Evolutionary conservation across 2,329 filamentous ascomycete species (phyloP).

Genomic region (Pestalotiopsis sp.): DNA sequence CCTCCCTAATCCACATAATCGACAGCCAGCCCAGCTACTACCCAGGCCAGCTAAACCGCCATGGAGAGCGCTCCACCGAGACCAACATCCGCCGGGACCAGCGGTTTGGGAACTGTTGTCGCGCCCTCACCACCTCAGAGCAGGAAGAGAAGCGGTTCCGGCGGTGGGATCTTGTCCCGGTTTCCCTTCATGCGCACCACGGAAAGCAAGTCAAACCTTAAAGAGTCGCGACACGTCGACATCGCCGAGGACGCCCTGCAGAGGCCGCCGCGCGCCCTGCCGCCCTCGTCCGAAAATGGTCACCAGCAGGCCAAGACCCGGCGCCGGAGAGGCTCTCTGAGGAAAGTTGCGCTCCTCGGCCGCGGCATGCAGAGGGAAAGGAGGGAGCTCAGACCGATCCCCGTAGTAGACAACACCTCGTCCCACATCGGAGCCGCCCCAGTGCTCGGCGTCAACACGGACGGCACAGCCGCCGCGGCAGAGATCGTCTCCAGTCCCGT

Average conservation of each 20-base stretch:
- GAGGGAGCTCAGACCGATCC: constrained; percentile 52
- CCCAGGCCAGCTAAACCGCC: constrained; percentile 13
- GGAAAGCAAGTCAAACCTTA: constrained; percentile 30
- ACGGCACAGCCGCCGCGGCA: neutral
- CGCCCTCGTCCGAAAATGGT: constrained; percentile 37
- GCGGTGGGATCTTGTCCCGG: constrained; percentile 67
- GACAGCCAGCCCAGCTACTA: neutral
- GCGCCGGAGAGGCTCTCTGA: constrained; percentile 79
- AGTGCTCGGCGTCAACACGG: constrained; percentile 16
- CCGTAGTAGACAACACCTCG: constrained; percentile 42
- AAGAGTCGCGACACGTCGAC: constrained; percentile 28
- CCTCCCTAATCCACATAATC: constrained; percentile 14
- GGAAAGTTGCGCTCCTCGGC: constrained; percentile 84
- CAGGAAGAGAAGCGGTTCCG: constrained; percentile 59
- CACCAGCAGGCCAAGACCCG: constrained; percentile 59
- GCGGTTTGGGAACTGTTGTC: neutral
- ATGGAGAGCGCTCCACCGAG: constrained; percentile 31
- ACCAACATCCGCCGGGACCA: constrained; percentile 18
- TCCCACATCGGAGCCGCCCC: constrained; percentile 22
- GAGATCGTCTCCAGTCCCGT: constrained; percentile 5
- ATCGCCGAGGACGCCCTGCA: constrained; percentile 23
- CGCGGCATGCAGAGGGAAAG: constrained; percentile 67
- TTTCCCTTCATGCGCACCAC: constrained; percentile 67
- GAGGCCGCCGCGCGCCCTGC: constrained; percentile 32
- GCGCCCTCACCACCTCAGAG: constrained; percentile 17